Percentiles rank a stretch among this genome's conserved stretches.
Conservation (phyloP, 345 rosid genomes). For the Schrenkiella parvula region DNA sequence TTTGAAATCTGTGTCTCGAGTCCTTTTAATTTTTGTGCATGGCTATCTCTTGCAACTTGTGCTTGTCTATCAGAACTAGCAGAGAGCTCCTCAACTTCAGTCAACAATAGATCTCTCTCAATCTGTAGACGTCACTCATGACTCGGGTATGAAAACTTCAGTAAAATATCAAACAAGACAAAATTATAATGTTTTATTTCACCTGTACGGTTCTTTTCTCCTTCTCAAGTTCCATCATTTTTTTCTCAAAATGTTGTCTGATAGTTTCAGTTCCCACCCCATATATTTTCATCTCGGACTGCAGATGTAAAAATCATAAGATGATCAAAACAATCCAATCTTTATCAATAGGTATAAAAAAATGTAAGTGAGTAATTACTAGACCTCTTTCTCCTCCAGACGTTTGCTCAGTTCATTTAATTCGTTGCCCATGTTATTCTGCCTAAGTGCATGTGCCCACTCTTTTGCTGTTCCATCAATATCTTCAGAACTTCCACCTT, state of each 20-base stretch:
- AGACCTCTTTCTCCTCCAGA: conserved; percentile 94
- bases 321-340: background rate
- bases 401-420: conserved; percentile 72
- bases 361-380: background rate
- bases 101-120: conserved; percentile 62
- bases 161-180: conserved; percentile 4
- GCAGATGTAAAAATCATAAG: conserved; percentile 18
- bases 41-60: conserved; percentile 46
- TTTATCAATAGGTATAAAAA: background rate
- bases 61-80: conserved; percentile 61
- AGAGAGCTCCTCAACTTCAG: conserved; percentile 57
- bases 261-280: conserved; percentile 56
- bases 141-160: conserved; percentile 5
- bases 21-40: conserved; percentile 60
- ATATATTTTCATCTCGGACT: conserved; percentile 69
- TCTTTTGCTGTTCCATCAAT: conserved; percentile 80
- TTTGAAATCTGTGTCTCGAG: conserved; percentile 72
- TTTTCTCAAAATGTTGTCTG: conserved; percentile 67
- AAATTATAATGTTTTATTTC: conserved; percentile 6
- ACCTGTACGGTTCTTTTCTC: conserved; percentile 66
- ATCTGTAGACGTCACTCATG: conserved; percentile 36
- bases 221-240: conserved; percentile 71
- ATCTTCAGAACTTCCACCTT: conserved; percentile 59
- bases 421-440: conserved; percentile 77
- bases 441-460: conserved; percentile 84